Evolutionary conservation across 768 basidiomycete species (phyloP).

Genomic region (Podaxis sp.): DNA sequence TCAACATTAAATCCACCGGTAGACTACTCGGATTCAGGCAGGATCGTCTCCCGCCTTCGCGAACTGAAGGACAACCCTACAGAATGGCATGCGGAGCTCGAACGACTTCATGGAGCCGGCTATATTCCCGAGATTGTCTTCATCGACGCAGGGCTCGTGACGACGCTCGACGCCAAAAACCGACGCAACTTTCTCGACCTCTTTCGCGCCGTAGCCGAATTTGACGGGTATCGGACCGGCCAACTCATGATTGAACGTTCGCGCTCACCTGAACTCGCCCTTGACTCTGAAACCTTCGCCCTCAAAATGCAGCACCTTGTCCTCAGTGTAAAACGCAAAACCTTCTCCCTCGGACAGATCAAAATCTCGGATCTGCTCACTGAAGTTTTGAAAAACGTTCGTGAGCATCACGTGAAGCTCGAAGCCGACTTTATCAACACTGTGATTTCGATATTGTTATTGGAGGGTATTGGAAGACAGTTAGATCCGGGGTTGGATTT

Average conservation of each 20-base stretch:
- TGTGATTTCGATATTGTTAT: slow-evolving; percentile 86
- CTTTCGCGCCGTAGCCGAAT: slow-evolving; percentile 93
- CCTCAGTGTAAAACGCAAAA: slow-evolving; percentile 90
- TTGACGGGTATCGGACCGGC: slow-evolving; percentile 94
- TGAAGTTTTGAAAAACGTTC: slow-evolving; percentile 83
- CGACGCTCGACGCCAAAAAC: slow-evolving; percentile 79
- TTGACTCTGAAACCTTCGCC: slow-evolving; percentile 94
- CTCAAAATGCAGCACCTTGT: slow-evolving; percentile 98
- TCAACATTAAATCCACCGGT: slow-evolving; percentile 29
- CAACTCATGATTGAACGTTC: slow-evolving; percentile 97
- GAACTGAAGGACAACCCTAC: slow-evolving; percentile 54
- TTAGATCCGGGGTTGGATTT: slow-evolving; percentile 90
- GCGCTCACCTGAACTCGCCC: slow-evolving; percentile 82
- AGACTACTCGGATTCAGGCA: slow-evolving; percentile 52
- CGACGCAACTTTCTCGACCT: slow-evolving; percentile 94
- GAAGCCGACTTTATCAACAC: slow-evolving; percentile 99
- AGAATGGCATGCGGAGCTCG: slow-evolving; percentile 73
- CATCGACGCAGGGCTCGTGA: slow-evolving; percentile 95
- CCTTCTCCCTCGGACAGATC: slow-evolving; percentile 96
- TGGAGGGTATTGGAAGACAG: slow-evolving; percentile 96
- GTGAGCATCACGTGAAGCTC: slow-evolving; percentile 95
- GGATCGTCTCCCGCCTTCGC: slow-evolving; percentile 71
- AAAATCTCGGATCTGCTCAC: slow-evolving; percentile 92
- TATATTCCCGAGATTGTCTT: slow-evolving; percentile 95
- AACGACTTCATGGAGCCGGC: slow-evolving; percentile 59